Evolutionary conservation across 2,329 filamentous ascomycete species (phyloP).

Genomic region (Colletotrichum eremochloae): DNA sequence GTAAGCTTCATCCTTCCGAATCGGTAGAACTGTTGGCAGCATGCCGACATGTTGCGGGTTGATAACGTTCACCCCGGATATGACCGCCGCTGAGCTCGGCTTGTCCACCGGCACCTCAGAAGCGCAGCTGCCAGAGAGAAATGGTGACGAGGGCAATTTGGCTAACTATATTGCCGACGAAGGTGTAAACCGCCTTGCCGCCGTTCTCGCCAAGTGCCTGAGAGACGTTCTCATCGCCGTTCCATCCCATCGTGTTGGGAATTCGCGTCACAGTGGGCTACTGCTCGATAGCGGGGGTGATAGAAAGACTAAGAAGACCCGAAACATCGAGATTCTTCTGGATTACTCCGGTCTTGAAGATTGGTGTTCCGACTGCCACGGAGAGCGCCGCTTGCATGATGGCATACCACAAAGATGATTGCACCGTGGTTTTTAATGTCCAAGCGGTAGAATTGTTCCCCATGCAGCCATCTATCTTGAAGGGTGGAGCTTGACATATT

Average conservation of each 20-base stretch:
- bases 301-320: constrained; percentile 5
- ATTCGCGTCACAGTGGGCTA: neutral
- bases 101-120: constrained; percentile 20
- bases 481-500: too few species aligned
- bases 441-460: too few species aligned
- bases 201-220: constrained; percentile 11
- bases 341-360: constrained; percentile 17
- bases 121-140: constrained; percentile 23
- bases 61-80: constrained; percentile 7
- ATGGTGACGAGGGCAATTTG: constrained; percentile 21
- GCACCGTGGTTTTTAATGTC: neutral
- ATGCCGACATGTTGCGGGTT: constrained; percentile 13
- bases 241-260: constrained; percentile 28
- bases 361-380: constrained; percentile 27
- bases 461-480: too few species aligned
- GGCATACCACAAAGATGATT: constrained; percentile 30
- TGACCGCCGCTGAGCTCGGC: constrained; percentile 22
- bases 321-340: neutral
- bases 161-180: constrained; percentile 28
- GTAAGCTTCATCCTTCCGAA: constrained; percentile 4
- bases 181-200: constrained; percentile 10
- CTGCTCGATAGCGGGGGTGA: neutral
- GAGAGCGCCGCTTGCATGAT: constrained; percentile 26
- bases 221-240: constrained; percentile 1
- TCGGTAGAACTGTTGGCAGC: constrained; percentile 21